These are phyloP conservation scores for Apiospora kogelbergensis DNA, from an alignment of 2,329 filamentous ascomycete species.

Conservation along the genomic window DNA sequence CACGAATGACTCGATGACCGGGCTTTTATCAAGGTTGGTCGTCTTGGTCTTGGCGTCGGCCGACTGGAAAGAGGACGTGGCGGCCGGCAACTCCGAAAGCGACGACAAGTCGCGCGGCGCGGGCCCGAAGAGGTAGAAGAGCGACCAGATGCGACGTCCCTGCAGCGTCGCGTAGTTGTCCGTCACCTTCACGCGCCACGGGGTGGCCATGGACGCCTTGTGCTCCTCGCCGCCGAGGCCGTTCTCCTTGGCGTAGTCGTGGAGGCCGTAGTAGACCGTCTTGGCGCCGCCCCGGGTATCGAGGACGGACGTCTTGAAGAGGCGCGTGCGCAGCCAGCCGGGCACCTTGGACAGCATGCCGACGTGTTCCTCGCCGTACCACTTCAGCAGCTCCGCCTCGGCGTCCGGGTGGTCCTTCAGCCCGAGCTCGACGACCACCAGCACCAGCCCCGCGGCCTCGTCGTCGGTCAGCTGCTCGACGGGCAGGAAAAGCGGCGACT, in stretches of 20 bases:
- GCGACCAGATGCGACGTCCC: conserved; percentile 61
- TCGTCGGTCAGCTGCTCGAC: conserved; percentile 60
- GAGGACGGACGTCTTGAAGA: conserved; percentile 67
- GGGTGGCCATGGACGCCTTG: conserved; percentile 61
- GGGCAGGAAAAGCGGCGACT: conserved; percentile 56
- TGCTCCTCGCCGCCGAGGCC: conserved; percentile 66
- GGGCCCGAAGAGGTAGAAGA: conserved; percentile 80
- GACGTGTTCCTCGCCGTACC: conserved; percentile 76
- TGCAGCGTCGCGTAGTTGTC: conserved; percentile 57
- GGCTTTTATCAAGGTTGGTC: conserved; percentile 42
- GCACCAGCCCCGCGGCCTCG: conserved; percentile 58
- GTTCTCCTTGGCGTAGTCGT: conserved; percentile 70
- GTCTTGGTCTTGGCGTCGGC: conserved; percentile 58
- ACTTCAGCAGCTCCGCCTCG: conserved; percentile 58
- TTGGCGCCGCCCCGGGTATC: conserved; percentile 42
- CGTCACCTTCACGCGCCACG: conserved; percentile 60
- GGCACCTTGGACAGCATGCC: conserved; percentile 70
- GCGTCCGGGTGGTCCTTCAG: conserved; percentile 51
- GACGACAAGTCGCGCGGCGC: conserved; percentile 67
- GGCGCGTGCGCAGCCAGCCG: conserved; percentile 74
- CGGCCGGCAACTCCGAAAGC: conserved; percentile 49
- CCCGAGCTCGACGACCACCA: conserved; percentile 62
- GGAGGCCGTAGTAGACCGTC: conserved; percentile 63
- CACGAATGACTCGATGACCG: conserved; percentile 66
- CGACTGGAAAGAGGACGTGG: conserved; percentile 49